phyloP scores from a whole-genome alignment of 345 rosid genomes.

The Populus alba region DNA sequence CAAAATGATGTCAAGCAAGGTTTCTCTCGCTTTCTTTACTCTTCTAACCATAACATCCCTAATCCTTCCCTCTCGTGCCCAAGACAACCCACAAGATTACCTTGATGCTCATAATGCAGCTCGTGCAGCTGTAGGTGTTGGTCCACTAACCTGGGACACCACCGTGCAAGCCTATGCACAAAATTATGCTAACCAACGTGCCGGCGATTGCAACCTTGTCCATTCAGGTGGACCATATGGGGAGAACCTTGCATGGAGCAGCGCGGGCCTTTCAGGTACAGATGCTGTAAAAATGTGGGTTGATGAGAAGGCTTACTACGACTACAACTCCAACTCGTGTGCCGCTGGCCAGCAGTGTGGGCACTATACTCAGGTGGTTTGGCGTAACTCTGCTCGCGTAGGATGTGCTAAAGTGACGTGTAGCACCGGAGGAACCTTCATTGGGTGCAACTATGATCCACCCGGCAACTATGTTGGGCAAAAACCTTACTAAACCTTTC shows the following conservation, averaged over 20 bases:
- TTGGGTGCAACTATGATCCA: conserved; percentile 36
- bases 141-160: conserved; percentile 13
- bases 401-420: conserved; percentile 34
- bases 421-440: conserved; percentile 20
- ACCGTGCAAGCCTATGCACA: conserved; percentile 12
- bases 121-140: conserved; percentile 8
- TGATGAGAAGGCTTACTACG: conserved; percentile 13
- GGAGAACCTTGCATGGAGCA: conserved; percentile 15
- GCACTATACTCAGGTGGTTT: conserved; percentile 42
- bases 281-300: conserved; percentile 21
- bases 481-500: conserved; percentile 17
- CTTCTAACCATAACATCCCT: conserved; percentile 1
- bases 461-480: conserved; percentile 16
- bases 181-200: not conserved
- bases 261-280: not conserved
- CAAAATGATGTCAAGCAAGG: not conserved
- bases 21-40: not conserved
- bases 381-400: conserved; percentile 11
- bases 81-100: conserved; percentile 18
- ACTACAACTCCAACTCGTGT: conserved; percentile 18
- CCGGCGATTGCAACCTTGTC: conserved; percentile 4
- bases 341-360: conserved; percentile 11
- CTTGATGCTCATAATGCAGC: conserved; percentile 19
- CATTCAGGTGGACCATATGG: conserved; percentile 22
- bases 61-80: conserved; percentile 9